Evolutionary conservation across 352 stramenopile genomes (phyloP), one percentile per base, ranked within the genome.

Genomic region (Phytopythium litorale): DNA sequence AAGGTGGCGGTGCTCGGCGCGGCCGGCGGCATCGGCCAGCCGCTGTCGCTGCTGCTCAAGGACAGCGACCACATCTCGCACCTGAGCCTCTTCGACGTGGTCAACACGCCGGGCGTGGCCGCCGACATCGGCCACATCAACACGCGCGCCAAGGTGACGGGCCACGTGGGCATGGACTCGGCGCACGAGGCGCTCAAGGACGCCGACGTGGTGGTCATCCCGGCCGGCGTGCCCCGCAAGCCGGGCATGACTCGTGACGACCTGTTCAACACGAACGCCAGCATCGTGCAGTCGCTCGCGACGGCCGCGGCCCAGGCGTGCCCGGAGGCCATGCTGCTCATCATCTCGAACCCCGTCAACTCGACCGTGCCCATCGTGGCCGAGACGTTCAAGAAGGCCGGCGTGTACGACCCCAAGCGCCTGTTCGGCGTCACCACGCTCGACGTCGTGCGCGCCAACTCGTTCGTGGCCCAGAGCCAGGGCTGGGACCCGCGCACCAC

Each of bases 311-410:
- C 96, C 53, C 82, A 98, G 75, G 87, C 91, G 76, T 99, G 97
- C 82, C 98, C 98, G 12, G 82, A 99, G 60, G 98, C 97, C 46
- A 94, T 92, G 76, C 83, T 98, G 59, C 75, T 98, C 50, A 98
- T 99, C 76, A 99, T 99, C 74, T 97, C 90, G 65, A 99, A 99
- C 86, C 98, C 98, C 9, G 97, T 99, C 67, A 99, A 99, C 87
- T 99, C 93, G 49, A 99, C 97, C 19, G 97, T 99, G 60, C 98
- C 98, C 23, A 99, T 99, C 72, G 97, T 98, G 53, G 97, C 97
- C 49, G 97, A 99, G 83, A 97, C 98, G 7, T 91, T 99, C 64
- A 99, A 99, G 86, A 97, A 98, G 71, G 68, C 77, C 37, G 89
- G 90, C 45, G 94, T 98, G 37, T 99, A 99, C 85, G 79, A 99